phyloP scores from a whole-genome alignment of 2,329 filamentous ascomycete genomes.

The Ilyonectria sp. region DNA sequence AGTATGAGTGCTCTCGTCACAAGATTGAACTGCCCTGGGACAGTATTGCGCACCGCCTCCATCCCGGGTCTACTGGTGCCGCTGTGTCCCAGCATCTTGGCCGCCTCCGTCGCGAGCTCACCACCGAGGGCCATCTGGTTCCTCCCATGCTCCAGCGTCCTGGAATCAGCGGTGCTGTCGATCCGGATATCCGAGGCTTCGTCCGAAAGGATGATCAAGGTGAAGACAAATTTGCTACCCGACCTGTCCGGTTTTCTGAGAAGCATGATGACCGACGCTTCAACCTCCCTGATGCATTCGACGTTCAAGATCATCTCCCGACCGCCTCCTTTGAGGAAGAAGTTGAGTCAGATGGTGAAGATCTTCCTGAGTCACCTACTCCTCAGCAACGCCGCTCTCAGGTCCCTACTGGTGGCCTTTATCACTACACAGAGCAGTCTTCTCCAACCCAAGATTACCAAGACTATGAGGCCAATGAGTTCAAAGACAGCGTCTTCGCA shows the following conservation, averaged over 20 bases:
- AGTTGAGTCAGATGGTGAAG: neutral
- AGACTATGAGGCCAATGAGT: neutral
- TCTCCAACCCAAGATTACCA: neutral
- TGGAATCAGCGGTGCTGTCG: conserved; percentile 34
- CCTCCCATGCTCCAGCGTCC: conserved; percentile 54
- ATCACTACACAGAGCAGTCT: neutral
- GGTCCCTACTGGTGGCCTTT: neutral
- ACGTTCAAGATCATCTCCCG: neutral
- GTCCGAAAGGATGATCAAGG: conserved; percentile 47
- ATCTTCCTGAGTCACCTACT: neutral
- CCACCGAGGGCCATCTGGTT: conserved; percentile 59
- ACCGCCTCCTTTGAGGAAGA: neutral
- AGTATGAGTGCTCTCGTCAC: conserved; percentile 56
- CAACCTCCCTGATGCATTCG: conserved; percentile 47
- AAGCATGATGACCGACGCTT: conserved; percentile 51
- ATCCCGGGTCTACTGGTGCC: conserved; percentile 57
- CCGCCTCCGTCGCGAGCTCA: conserved; percentile 53
- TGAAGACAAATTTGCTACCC: conserved; percentile 45
- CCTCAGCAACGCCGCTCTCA: neutral
- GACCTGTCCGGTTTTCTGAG: conserved; percentile 53
- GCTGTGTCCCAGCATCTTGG: conserved; percentile 57
- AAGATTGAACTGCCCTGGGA: conserved; percentile 58
- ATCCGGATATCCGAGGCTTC: conserved; percentile 52
- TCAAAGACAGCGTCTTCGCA: neutral
- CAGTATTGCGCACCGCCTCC: conserved; percentile 57